Evolutionary conservation across 1,139 yeast species (phyloP).

Genomic region (Yamadazyma spencermartinsiae): DNA sequence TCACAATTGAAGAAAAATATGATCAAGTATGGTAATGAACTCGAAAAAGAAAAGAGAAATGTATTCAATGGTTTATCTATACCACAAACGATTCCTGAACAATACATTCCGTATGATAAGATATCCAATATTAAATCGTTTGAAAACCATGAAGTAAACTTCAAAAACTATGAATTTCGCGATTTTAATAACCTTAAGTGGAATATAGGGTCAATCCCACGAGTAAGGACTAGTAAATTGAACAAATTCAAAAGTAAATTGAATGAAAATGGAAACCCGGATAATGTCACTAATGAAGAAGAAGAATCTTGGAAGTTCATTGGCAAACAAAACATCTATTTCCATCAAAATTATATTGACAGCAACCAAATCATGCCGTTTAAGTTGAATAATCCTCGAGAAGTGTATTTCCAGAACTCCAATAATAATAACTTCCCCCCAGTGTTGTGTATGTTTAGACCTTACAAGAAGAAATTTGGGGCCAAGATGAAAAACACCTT

Average conservation of each 20-base stretch:
- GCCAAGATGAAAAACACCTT: slow-evolving; percentile 37
- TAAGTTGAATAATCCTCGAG: slow-evolving; percentile 24
- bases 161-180: slow-evolving; percentile 33
- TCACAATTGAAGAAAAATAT: slow-evolving; percentile 14
- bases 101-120: slow-evolving; percentile 25
- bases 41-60: slow-evolving; percentile 1
- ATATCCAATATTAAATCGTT: slow-evolving; percentile 12
- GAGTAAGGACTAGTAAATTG: slow-evolving; percentile 25
- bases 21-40: slow-evolving; percentile 13
- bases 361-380: slow-evolving; percentile 12
- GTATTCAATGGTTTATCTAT: slow-evolving; percentile 29
- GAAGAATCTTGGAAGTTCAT: slow-evolving; percentile 25
- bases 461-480: slow-evolving; percentile 47
- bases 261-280: slow-evolving; percentile 10
- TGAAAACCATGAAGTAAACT: slow-evolving; percentile 12
- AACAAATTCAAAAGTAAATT: slow-evolving; percentile 20
- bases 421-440: slow-evolving; percentile 31
- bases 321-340: slow-evolving; percentile 30
- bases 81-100: slow-evolving; percentile 26
- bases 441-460: slow-evolving; percentile 53
- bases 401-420: slow-evolving; percentile 30
- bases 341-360: slow-evolving; percentile 30
- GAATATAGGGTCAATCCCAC: slow-evolving; percentile 50
- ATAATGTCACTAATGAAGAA: slow-evolving; percentile 8
- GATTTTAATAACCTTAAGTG: slow-evolving; percentile 32